Conservation (phyloP, 352 stramenopile genomes). For the Pythium aquatile region DNA sequence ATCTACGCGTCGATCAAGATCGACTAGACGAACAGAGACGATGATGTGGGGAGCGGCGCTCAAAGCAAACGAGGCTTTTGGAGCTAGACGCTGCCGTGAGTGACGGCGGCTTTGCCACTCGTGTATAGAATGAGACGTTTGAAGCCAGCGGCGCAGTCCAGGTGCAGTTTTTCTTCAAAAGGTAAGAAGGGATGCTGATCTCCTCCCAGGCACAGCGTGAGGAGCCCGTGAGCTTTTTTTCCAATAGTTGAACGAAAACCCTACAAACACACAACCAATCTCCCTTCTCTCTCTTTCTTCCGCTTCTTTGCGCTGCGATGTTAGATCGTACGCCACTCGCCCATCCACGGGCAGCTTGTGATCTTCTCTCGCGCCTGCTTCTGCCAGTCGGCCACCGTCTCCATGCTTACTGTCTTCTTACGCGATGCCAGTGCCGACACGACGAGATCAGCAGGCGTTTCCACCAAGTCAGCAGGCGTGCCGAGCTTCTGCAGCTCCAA, state of each 20-base stretch:
- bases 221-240: conserved; percentile 5
- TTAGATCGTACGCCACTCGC: conserved; percentile 81
- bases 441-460: conserved; percentile 71
- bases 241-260: conserved; percentile 5
- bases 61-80: conserved; percentile 2
- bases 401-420: conserved; percentile 28
- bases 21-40: conserved; percentile 55
- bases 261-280: background rate
- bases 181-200: conserved; percentile 17
- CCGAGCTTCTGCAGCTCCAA: conserved; percentile 80
- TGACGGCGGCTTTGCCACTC: background rate
- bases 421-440: conserved; percentile 31
- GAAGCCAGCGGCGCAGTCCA: background rate
- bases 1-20: conserved; percentile 98
- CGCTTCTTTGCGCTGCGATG: background rate
- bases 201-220: conserved; percentile 4
- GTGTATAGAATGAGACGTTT: conserved; percentile 27
- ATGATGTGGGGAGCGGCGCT: background rate
- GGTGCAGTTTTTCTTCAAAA: conserved; percentile 15
- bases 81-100: background rate
- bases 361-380: conserved; percentile 39
- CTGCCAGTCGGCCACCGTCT: conserved; percentile 52
- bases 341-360: conserved; percentile 52
- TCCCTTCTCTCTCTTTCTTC: background rate
- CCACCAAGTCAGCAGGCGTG: conserved; percentile 71